phyloP scores from a whole-genome alignment of 768 basidiomycete genomes.

The Daedaleopsis sinensis region DNA sequence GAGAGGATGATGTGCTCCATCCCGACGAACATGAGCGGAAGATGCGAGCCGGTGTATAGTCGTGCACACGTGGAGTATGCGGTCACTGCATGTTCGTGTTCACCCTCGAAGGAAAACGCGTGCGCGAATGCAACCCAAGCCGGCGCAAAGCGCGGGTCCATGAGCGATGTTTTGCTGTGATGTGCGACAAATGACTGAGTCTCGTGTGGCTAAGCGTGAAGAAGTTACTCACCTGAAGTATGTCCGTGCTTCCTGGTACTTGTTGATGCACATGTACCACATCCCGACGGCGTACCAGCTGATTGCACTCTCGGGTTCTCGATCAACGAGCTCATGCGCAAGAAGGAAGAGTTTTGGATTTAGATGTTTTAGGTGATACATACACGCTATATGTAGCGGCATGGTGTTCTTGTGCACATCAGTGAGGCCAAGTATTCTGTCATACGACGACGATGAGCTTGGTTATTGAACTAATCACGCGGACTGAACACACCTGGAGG shows the following conservation, averaged over 20 bases:
- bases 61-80: slow-evolving; percentile 97
- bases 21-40: slow-evolving; percentile 93
- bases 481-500: slow-evolving; percentile 59
- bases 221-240: slow-evolving; percentile 81
- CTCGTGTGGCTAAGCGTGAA: not conserved
- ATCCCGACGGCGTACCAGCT: slow-evolving; percentile 99
- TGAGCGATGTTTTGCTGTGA: slow-evolving; percentile 88
- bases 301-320: slow-evolving; percentile 88
- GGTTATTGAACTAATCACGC: slow-evolving; percentile 1
- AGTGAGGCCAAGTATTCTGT: slow-evolving; percentile 84
- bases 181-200: not conserved
- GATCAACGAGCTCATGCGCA: slow-evolving; percentile 94
- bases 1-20: slow-evolving; percentile 97
- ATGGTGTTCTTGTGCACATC: slow-evolving; percentile 87
- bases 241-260: slow-evolving; percentile 90
- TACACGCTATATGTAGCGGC: slow-evolving; percentile 95
- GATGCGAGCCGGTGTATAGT: slow-evolving; percentile 95
- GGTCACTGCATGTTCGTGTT: slow-evolving; percentile 98
- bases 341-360: slow-evolving; percentile 94
- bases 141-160: slow-evolving; percentile 95
- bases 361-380: slow-evolving; percentile 92
- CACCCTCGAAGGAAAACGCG: slow-evolving; percentile 95
- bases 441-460: not conserved
- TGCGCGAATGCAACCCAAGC: slow-evolving; percentile 99
- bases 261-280: slow-evolving; percentile 87